Base-by-base conservation (phyloP, 1,284 basidiomycete species). In the Paramarasmius palmivorus region DNA sequence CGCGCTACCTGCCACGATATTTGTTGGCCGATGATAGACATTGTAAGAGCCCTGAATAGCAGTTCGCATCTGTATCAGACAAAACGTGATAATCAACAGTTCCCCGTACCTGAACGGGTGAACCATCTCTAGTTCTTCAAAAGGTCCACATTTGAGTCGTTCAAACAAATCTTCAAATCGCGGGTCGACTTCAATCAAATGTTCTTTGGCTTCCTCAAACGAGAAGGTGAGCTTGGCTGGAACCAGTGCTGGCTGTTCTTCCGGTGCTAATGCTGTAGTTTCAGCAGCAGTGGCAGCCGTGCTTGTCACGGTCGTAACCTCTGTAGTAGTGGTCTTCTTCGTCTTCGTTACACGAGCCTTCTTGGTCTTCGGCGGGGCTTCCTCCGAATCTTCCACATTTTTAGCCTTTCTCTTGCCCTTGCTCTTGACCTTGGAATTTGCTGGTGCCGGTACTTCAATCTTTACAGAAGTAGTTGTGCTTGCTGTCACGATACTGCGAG, bases 1-100 rank as follows among this genome's bases (percentile, higher is more conserved):
- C 89, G 78, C 0, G 95, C 95, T 3, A 94, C 94, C 29, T 90
- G 71, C 92, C 92, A 95, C 0, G 90, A 93, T 38, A 98, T 94
- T 69, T 98, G 93, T 69, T 95, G 93, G 0, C 87, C 90, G 50
- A 92, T 70, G 55, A 93, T 91, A 32, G 83, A 86, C 2, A 79
- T 82, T 32, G 81, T 79, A 17, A 93, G 74, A 1, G 86, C 82
- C 44, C 83, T 83, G 40, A 46, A 45, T 17, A 20, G 15, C 22
- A 22, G 4, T 36, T 37, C 29, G 17, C 20, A 19, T 15, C 44
- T 10, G 19, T 41, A 4, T n/a, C 22, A 15, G 34, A 20, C 22
- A 22, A 35, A 19, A 46, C 23, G 44, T 17, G n/a, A 20, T 23
- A 39, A 41, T 50, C 49, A 38, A 50, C 35, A 52, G 34, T 23